Evolutionary conservation across 1,284 basidiomycete species (phyloP).

Genomic region (Takashimella tepidaria): DNA sequence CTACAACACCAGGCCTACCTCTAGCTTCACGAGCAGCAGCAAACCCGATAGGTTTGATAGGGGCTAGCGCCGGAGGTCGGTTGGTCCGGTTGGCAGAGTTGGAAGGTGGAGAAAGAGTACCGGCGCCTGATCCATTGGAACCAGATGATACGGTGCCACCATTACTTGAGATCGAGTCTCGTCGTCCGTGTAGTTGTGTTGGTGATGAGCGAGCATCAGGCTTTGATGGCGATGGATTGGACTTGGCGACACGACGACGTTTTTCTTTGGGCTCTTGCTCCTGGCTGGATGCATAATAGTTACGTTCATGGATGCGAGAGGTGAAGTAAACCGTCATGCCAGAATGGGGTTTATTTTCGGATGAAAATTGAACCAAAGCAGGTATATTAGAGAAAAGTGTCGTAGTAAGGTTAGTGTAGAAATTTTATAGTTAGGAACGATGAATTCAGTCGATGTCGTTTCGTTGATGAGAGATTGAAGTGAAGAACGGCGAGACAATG

Average conservation of each 20-base stretch:
- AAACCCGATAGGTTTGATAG: constrained; percentile 42
- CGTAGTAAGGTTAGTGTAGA: too few relatives aligned
- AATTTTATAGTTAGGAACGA: too few relatives aligned
- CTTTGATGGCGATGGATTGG: not conserved
- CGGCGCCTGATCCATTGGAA: constrained; percentile 7
- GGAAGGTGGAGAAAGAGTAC: not conserved
- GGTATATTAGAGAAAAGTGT: too few relatives aligned
- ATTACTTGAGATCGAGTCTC: not conserved
- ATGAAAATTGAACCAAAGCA: too few relatives aligned
- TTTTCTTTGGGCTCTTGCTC: not conserved
- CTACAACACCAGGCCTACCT: constrained; percentile 21
- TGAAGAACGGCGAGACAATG: not conserved
- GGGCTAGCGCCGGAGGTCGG: constrained; percentile 17
- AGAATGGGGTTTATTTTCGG: too few relatives aligned
- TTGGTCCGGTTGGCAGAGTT: constrained; percentile 3
- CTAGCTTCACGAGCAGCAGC: constrained; percentile 35
- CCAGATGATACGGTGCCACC: not conserved
- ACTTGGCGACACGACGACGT: not conserved
- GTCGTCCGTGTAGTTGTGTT: not conserved
- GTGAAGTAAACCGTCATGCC: too few relatives aligned
- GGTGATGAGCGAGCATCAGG: not conserved
- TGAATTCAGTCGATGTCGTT: too few relatives aligned
- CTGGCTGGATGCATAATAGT: not conserved
- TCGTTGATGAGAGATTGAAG: too few relatives aligned
- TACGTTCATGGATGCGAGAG: too few relatives aligned